phyloP scores from a whole-genome alignment of 805 yeast genomes.

The Ogataea siamensis region DNA sequence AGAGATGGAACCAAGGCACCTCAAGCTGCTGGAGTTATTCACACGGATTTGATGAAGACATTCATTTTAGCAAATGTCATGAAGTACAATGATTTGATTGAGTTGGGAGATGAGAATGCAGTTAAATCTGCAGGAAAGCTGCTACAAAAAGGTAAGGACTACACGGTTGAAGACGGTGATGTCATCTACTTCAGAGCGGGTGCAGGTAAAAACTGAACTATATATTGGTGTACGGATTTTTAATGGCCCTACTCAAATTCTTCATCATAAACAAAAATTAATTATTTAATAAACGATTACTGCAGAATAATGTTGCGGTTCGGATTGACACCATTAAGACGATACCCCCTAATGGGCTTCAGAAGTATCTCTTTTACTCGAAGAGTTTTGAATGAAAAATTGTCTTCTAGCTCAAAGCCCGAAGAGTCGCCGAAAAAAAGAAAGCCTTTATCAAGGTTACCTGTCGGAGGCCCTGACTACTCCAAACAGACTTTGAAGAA shows the following conservation, averaged over 20 bases:
- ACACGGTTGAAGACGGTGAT: slow-evolving; percentile 82
- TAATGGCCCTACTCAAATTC: neutral
- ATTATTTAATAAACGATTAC: neutral
- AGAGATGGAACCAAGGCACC: slow-evolving; percentile 76
- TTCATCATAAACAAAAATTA: too few species aligned
- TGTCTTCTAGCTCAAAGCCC: neutral
- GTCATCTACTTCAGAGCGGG: slow-evolving; percentile 70
- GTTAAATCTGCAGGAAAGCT: slow-evolving; percentile 60
- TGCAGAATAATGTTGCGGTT: slow-evolving; percentile 4
- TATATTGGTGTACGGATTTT: slow-evolving; percentile 6
- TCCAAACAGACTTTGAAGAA: slow-evolving; percentile 29
- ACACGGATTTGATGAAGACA: slow-evolving; percentile 78
- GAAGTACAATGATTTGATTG: slow-evolving; percentile 60
- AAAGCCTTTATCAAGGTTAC: slow-evolving; percentile 77
- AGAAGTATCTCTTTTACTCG: neutral
- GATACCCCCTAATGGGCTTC: neutral
- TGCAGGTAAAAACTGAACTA: slow-evolving; percentile 48
- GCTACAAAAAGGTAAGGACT: slow-evolving; percentile 70
- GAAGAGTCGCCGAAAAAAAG: slow-evolving; percentile 19
- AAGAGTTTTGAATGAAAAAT: neutral
- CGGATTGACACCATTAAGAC: neutral
- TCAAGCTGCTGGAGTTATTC: slow-evolving; percentile 88
- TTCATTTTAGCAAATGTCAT: slow-evolving; percentile 76
- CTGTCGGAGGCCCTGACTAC: slow-evolving; percentile 59
- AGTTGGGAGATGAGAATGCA: slow-evolving; percentile 48